These are phyloP conservation scores for Paramarasmius palmivorus DNA, from an alignment of 1,284 basidiomycete genomes.

Conservation along the genomic window DNA sequence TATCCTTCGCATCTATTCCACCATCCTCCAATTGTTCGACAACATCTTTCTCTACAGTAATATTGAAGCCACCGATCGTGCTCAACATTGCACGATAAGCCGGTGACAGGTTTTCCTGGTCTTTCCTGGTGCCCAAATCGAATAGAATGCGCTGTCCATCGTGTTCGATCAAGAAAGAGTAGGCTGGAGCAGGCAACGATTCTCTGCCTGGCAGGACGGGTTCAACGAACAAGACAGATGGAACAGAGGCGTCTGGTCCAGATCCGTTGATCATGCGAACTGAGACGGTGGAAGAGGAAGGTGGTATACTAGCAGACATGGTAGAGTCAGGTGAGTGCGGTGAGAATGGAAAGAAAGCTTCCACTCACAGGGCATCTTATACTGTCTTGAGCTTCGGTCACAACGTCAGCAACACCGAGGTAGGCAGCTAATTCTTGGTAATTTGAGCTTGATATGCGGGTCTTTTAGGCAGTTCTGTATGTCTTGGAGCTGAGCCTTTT, in stretches of 20 bases:
- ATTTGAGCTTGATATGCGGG: no score
- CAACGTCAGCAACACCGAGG: no score
- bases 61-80: conserved; percentile 2
- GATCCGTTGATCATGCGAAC: conserved; percentile 17
- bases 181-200: conserved; percentile 12
- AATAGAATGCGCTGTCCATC: conserved; percentile 17
- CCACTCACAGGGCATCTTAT: no score
- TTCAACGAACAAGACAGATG: conserved; percentile 6
- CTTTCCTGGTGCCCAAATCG: conserved; percentile 20
- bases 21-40: conserved; percentile 16
- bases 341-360: no score
- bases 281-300: conserved; percentile 13
- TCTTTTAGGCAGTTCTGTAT: no score
- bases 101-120: conserved; percentile 16
- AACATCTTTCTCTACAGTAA: conserved; percentile 14
- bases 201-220: conserved; percentile 22
- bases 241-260: conserved; percentile 1
- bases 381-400: no score
- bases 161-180: conserved; percentile 23
- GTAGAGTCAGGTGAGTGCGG: no score
- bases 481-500: no score
- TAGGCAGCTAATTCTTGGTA: no score
- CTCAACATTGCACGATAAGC: neutral
- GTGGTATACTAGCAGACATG: no score
- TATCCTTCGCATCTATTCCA: conserved; percentile 14